phyloP scores from a whole-genome alignment of 768 basidiomycete genomes.

The Cystofilobasidium capitatum region DNA sequence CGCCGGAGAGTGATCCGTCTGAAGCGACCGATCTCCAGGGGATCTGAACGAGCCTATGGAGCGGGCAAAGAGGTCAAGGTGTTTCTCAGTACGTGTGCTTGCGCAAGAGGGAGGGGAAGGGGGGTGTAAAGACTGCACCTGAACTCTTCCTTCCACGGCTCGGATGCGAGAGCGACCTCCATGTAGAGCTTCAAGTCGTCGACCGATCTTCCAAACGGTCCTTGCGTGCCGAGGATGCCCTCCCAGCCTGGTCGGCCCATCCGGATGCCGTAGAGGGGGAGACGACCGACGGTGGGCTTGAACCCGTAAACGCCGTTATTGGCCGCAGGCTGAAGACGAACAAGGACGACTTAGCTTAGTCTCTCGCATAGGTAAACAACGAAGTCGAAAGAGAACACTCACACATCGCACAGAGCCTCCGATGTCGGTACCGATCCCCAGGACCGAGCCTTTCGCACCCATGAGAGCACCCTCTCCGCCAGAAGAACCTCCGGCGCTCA shows the following conservation, averaged over 20 bases:
- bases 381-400: conserved; percentile 27
- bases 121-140: too few species aligned
- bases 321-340: neutral
- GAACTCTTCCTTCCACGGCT: conserved; percentile 47
- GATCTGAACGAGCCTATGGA: conserved; percentile 47
- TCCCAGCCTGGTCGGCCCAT: neutral
- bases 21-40: conserved; percentile 38
- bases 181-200: conserved; percentile 49
- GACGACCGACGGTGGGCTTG: neutral
- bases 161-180: conserved; percentile 44
- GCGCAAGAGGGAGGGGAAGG: too few species aligned
- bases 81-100: too few species aligned
- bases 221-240: conserved; percentile 33
- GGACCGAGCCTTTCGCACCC: conserved; percentile 49
- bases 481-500: conserved; percentile 70
- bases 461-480: conserved; percentile 78
- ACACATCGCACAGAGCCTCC: conserved; percentile 52
- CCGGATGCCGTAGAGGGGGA: neutral
- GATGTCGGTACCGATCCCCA: conserved; percentile 59
- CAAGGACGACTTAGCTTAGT: too few species aligned
- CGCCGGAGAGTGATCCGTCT: neutral
- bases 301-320: neutral
- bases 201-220: conserved; percentile 47
- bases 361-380: too few species aligned
- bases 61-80: too few species aligned